Base-by-base conservation (phyloP, 495 filamentous ascomycete species). In the Aspergillus coremiiformis region DNA sequence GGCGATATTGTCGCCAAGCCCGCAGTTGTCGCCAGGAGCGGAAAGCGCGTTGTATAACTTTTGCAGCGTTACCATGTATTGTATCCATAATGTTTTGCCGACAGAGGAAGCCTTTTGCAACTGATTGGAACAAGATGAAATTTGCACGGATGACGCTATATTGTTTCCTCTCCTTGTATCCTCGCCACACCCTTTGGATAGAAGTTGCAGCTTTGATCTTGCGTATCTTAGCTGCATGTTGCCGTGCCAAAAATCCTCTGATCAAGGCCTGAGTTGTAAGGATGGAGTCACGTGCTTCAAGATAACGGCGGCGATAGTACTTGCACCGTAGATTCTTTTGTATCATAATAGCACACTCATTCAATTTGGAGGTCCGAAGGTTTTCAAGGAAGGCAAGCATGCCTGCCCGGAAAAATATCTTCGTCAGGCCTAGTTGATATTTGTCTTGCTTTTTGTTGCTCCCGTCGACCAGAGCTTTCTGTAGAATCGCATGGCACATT, bases 311-410 rank as follows among this genome's bases (percentile, higher is more conserved):
- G 37, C 93, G 84, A 68, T 96, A 94, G 66, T 95, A 96, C 69
- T 96, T 96, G 68, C 86, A 88, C 46, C 82, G 86, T 52, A 99
- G 71, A 63, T 99, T 99, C 83, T 99, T 99, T 66, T 99, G 93
- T 57, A 99, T 99, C 84, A 99, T 87, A 53, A 96, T 85, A 5
- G 93, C 93, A 61, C 91, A 96, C 58, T 92, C 88, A 65, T 93
- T 97, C 65, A 99, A 74, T 33, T 90, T 80, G 49, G 77, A 86
- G 15, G 93, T 95, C 17, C 93, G 84, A 44, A 96, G 76, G 56
- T 96, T 96, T 68, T 99, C 93, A 14, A 99, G 75, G 70, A 94
- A 95, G 10, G 93, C 93, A 56, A 99, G 84, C 93, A 99, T 99
- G 61, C 93, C 93, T 23, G 93, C 93, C 39, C 93, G 83, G 81